Evolutionary conservation across 108 stramenopile genomes (phyloP).

Genomic region (Discostella pseudostelligera): DNA sequence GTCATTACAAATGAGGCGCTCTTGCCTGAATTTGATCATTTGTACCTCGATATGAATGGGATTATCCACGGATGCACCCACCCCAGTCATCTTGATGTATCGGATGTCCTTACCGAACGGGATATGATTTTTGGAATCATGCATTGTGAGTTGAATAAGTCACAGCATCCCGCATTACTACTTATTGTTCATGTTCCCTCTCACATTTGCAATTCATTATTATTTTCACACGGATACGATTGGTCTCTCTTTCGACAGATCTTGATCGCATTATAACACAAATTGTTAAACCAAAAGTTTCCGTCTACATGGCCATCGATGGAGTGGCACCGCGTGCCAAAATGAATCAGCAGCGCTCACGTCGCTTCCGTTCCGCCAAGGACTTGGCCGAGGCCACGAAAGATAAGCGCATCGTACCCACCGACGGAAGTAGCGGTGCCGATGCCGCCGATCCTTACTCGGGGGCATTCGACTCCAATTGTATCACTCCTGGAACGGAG

Average conservation of each 20-base stretch:
- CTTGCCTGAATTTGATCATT: conserved; percentile 88
- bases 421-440: conserved; percentile 31
- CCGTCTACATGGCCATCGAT: conserved; percentile 92
- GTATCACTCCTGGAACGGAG: conserved; percentile 98
- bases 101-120: conserved; percentile 85
- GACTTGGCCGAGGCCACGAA: conserved; percentile 90
- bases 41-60: conserved; percentile 99
- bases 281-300: conserved; percentile 92
- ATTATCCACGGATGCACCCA: conserved; percentile 99
- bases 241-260: no score
- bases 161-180: no score
- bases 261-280: conserved; percentile 94
- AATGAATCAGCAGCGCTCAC: conserved; percentile 97
- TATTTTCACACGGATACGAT: no score
- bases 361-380: conserved; percentile 93
- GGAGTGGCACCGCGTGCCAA: conserved; percentile 99
- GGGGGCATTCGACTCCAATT: conserved; percentile 95
- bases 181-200: no score
- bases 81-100: conserved; percentile 80
- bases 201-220: no score
- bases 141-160: conserved; percentile 77
- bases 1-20: conserved; percentile 89
- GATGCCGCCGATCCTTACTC: conserved; percentile 33
- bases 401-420: conserved; percentile 41
- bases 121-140: conserved; percentile 97